Evolutionary conservation across 1,284 basidiomycete species (phyloP), one percentile per base, ranked within the genome.

Genomic region (Ceratobasidium sp.): DNA sequence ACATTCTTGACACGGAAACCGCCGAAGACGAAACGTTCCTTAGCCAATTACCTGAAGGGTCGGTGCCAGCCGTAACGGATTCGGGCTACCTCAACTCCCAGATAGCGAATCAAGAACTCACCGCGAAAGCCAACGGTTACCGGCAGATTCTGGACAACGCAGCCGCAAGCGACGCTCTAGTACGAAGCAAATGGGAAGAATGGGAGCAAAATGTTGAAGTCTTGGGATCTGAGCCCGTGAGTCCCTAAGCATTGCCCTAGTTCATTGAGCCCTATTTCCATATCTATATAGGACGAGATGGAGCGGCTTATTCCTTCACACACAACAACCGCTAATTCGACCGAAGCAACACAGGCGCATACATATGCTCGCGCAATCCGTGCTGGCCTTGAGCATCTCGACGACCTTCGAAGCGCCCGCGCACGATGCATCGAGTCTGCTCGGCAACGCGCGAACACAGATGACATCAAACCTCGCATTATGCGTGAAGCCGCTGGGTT

Each of bases 1-100:
- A 95, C 77, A 87, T 95, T 14, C 83, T 98, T 11, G 94, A 96
- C 77, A 88, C 88, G 69, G 96, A 98, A 81, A 92, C 92, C 21
- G 90, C 89, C 3, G 93, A 96, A 79, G 94, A 98, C 77, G 93
- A 94, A 58, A 76, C 78, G 23, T 77, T 82, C n/a, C 76, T 83
- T 0, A 75, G 81, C 80, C 84, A 56, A 81, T 88, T 73, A 84
- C 75, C 83, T 85, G 63, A 81, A 79, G 36, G 48, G 73, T 78
- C 79, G 74, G 78, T 60, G 78, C 87, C 54, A 82, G 83, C 73
- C 0, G 84, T 92, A 16, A 81, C 81, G 0, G 40, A 53, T 16
- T 38, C 63, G 3, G 63, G 63, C 1, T 67, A 67, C 23, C 42
- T 18, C 28, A 86, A 89, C 1, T 97, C 95, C 0, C 85, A 91